A percentile compares a stretch with the other conserved stretches of the same genome.
These are phyloP conservation scores for Fusarium nygamai DNA, from an alignment of 2,329 filamentous ascomycete species.

Conservation along the genomic window DNA sequence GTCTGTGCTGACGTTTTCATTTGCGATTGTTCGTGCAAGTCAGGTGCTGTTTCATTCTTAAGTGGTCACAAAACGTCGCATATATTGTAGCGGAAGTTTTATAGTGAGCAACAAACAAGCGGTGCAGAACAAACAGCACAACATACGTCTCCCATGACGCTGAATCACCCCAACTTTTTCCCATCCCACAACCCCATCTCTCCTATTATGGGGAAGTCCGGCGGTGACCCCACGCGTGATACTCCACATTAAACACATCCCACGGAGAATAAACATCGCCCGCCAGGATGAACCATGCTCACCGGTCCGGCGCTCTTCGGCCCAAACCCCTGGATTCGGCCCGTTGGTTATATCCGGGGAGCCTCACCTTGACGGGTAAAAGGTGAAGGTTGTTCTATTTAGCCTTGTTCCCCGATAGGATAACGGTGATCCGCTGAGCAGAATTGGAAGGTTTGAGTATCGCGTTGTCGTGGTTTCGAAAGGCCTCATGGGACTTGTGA, in stretches of 20 bases:
- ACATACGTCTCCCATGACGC: not conserved
- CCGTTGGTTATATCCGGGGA: slow-evolving; percentile 1
- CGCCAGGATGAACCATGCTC: not conserved
- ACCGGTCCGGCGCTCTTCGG: slow-evolving; percentile 17
- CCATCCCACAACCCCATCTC: not conserved
- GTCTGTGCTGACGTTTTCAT: not conserved
- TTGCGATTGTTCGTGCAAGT: not conserved
- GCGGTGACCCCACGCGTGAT: slow-evolving; percentile 7
- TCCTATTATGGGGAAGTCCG: not conserved
- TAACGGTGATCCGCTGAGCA: no score
- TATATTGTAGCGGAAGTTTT: not conserved
- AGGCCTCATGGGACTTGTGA: not conserved
- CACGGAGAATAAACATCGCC: not conserved
- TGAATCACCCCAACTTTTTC: not conserved
- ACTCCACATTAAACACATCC: not conserved
- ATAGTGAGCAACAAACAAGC: not conserved
- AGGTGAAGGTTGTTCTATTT: not conserved
- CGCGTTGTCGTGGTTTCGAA: not conserved
- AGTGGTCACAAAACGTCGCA: not conserved
- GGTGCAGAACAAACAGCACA: not conserved
- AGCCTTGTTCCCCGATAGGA: slow-evolving; percentile 26
- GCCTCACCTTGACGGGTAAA: slow-evolving; percentile 17
- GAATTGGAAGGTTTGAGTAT: not conserved
- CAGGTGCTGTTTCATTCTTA: not conserved
- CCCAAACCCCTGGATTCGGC: not conserved